Conservation (phyloP, 78 protist species). For the Dictyostelium intermedium region DNA sequence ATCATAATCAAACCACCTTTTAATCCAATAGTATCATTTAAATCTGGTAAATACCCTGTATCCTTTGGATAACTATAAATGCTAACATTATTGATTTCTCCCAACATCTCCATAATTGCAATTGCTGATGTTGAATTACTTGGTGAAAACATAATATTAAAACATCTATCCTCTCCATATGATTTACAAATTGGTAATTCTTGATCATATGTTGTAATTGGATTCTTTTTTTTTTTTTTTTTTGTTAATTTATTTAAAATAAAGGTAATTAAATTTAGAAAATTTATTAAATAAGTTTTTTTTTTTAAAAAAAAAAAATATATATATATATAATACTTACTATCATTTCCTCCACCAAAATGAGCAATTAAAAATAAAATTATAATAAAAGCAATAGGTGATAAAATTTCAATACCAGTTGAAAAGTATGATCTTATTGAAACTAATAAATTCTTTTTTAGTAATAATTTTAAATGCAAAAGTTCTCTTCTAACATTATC, state of each 20-base stretch:
- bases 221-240: not conserved
- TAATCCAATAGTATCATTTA: not conserved
- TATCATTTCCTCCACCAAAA: not conserved
- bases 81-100: not conserved
- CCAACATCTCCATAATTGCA: conserved; percentile 29
- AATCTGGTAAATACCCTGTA: not conserved
- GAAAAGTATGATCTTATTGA: conserved; percentile 32
- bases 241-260: not conserved
- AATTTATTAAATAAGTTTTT: not conserved
- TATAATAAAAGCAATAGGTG: conserved; percentile 60
- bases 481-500: not conserved
- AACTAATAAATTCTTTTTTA: conserved; percentile 69
- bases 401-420: conserved; percentile 25
- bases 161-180: conserved; percentile 50
- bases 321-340: not conserved
- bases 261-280: too few species aligned
- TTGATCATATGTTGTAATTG: not conserved
- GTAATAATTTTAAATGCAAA: conserved; percentile 38
- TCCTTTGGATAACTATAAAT: not conserved
- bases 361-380: conserved; percentile 44
- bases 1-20: conserved; percentile 17
- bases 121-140: not conserved
- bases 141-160: conserved; percentile 60
- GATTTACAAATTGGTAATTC: conserved; percentile 37
- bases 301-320: not conserved